phyloP scores from a whole-genome alignment of 371 early-diverging fungal genomes.

The Actinomortierella ambigua region DNA sequence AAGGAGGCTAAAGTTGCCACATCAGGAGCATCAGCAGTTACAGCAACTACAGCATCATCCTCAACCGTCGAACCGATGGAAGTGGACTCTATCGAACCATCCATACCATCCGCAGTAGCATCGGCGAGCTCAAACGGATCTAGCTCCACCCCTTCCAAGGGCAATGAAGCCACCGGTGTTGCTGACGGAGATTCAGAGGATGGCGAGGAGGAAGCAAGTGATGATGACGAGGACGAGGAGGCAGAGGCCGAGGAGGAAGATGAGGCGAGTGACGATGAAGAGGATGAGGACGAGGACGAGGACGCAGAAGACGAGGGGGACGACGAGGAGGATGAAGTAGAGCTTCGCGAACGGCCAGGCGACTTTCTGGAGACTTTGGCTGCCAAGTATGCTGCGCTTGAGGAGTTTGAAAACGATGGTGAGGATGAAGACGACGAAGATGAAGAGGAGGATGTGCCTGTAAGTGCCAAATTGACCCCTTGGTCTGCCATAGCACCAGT shows the following conservation, averaged over 20 bases:
- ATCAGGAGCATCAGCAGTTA: too few relatives aligned
- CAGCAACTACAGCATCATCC: too few relatives aligned
- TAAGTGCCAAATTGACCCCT: too few relatives aligned
- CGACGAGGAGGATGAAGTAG: slow-evolving; percentile 23
- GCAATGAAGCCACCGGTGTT: too few relatives aligned
- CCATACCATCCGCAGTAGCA: too few relatives aligned
- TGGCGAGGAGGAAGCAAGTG: slow-evolving; percentile 32
- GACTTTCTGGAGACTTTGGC: slow-evolving; percentile 34
- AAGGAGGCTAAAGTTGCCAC: too few relatives aligned
- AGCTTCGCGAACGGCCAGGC: slow-evolving; percentile 11
- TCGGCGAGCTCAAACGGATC: too few relatives aligned
- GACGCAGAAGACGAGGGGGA: slow-evolving; percentile 30
- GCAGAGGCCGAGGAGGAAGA: slow-evolving; percentile 22
- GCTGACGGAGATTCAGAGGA: slow-evolving; percentile 5
- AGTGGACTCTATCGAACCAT: too few relatives aligned
- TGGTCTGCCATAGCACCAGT: too few relatives aligned
- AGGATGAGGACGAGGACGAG: slow-evolving; percentile 26
- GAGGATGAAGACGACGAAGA: slow-evolving; percentile 36
- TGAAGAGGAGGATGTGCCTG: slow-evolving; percentile 22
- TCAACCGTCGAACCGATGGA: too few relatives aligned
- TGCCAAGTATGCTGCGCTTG: slow-evolving; percentile 23
- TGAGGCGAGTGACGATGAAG: slow-evolving; percentile 29
- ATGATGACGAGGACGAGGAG: slow-evolving; percentile 24
- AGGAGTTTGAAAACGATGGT: slow-evolving; percentile 33
- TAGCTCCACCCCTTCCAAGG: too few relatives aligned